phyloP scores from a whole-genome alignment of 192 early-diverging fungal genomes.

The Diversispora epigaea region DNA sequence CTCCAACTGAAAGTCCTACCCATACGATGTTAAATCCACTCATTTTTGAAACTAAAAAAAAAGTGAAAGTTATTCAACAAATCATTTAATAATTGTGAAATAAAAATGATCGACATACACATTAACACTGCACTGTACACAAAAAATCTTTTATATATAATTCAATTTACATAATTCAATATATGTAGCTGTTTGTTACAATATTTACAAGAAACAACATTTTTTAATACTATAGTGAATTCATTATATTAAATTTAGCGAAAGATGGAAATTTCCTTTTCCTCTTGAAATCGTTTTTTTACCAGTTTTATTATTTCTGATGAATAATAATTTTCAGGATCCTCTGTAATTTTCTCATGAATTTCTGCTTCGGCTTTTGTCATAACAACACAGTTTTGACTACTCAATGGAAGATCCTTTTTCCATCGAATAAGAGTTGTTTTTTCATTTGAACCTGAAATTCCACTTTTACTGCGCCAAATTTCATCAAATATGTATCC shows the following conservation, averaged over 20 bases:
- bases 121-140: too few species aligned
- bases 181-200: too few species aligned
- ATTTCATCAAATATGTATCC: conserved; percentile 90
- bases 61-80: too few species aligned
- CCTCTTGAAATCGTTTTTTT: conserved; percentile 48
- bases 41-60: not conserved
- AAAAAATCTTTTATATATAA: too few species aligned
- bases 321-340: conserved; percentile 54
- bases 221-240: too few species aligned
- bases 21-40: conserved; percentile 1
- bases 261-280: conserved; percentile 37
- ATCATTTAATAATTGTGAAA: too few species aligned
- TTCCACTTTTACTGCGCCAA: conserved; percentile 75
- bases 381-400: conserved; percentile 81
- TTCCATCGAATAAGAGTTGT: conserved; percentile 80
- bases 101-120: too few species aligned
- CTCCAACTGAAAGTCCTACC: not conserved
- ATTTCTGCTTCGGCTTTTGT: conserved; percentile 75
- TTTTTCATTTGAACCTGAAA: conserved; percentile 75
- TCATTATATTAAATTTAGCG: conserved; percentile 22
- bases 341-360: conserved; percentile 52
- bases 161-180: too few species aligned
- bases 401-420: conserved; percentile 56
- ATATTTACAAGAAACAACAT: too few species aligned
- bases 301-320: conserved; percentile 55